phyloP scores from a whole-genome alignment of 805 yeast genomes.

The Yamadazyma takamatsuzukensis region DNA sequence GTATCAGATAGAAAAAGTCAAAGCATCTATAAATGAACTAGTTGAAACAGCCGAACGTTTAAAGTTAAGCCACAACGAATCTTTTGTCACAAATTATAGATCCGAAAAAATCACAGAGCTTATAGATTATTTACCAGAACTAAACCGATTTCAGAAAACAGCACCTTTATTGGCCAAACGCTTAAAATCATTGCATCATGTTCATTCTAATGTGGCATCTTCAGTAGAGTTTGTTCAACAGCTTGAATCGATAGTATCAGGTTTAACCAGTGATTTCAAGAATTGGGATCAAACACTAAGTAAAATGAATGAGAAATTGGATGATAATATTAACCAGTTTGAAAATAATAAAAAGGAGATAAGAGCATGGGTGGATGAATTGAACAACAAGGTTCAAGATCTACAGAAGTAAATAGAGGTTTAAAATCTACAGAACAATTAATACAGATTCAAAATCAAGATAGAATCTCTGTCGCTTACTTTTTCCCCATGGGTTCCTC shows the following conservation, averaged over 20 bases:
- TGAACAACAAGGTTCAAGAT: conserved; percentile 6
- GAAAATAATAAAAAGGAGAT: conserved; percentile 20
- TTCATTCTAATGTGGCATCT: conserved; percentile 31
- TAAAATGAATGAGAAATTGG: conserved; percentile 20
- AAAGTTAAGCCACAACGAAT: conserved; percentile 3
- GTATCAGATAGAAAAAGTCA: conserved; percentile 20
- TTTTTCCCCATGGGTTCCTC: too few relatives aligned
- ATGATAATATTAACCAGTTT: conserved; percentile 18
- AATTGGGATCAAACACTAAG: conserved; percentile 28
- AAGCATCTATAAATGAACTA: conserved; percentile 20
- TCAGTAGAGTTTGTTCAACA: conserved; percentile 20
- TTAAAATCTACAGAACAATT: too few relatives aligned
- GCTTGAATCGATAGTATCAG: conserved; percentile 24
- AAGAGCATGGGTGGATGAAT: conserved; percentile 14
- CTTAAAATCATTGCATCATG: conserved; percentile 26
- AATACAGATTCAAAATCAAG: too few relatives aligned
- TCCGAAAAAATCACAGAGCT: conserved; percentile 22
- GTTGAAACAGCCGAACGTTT: conserved; percentile 24
- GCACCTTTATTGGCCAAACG: conserved; percentile 26
- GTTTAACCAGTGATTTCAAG: conserved; percentile 22
- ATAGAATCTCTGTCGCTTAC: too few relatives aligned
- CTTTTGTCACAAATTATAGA: conserved; percentile 4
- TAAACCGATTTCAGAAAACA: conserved; percentile 17
- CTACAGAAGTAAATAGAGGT: too few relatives aligned
- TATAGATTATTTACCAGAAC: conserved; percentile 20